Conservation (phyloP, 2,329 filamentous ascomycete genomes). For the Penicillium brasilianum region DNA sequence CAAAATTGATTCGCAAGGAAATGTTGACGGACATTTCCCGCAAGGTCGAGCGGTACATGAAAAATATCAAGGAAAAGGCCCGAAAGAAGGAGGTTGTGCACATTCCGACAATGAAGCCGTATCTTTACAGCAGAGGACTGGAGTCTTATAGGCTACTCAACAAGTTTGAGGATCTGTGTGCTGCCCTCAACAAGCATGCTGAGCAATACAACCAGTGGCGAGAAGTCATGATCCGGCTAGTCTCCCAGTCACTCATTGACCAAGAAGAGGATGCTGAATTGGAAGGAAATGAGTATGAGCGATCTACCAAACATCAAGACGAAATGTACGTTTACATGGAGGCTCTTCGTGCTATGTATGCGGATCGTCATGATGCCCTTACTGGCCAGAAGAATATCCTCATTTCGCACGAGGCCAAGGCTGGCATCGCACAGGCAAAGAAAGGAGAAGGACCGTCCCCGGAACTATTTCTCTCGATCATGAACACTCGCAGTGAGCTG, state of each 20-base stretch:
- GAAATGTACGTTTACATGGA: constrained; percentile 87
- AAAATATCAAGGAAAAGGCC: constrained; percentile 61
- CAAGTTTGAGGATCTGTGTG: constrained; percentile 67
- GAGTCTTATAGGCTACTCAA: constrained; percentile 72
- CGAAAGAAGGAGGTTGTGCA: constrained; percentile 62
- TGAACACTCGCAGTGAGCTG: constrained; percentile 52
- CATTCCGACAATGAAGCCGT: constrained; percentile 64
- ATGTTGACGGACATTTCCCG: constrained; percentile 66
- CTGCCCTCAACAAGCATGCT: constrained; percentile 73
- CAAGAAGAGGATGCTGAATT: constrained; percentile 75
- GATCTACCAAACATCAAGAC: constrained; percentile 85
- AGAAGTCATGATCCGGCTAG: constrained; percentile 70
- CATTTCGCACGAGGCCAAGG: constrained; percentile 72
- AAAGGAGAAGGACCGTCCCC: constrained; percentile 73
- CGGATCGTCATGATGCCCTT: constrained; percentile 77
- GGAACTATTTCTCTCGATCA: constrained; percentile 59
- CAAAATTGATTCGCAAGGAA: constrained; percentile 77
- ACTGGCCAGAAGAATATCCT: constrained; percentile 78
- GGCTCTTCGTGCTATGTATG: constrained; percentile 73
- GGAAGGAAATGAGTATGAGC: constrained; percentile 88
- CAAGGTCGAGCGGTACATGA: constrained; percentile 70
- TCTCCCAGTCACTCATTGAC: constrained; percentile 79
- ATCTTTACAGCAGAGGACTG: constrained; percentile 66
- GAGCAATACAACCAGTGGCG: constrained; percentile 75
- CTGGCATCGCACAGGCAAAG: constrained; percentile 64